phyloP scores from a whole-genome alignment of 2,329 filamentous ascomycete genomes.

The Calonectria multiphialidica region DNA sequence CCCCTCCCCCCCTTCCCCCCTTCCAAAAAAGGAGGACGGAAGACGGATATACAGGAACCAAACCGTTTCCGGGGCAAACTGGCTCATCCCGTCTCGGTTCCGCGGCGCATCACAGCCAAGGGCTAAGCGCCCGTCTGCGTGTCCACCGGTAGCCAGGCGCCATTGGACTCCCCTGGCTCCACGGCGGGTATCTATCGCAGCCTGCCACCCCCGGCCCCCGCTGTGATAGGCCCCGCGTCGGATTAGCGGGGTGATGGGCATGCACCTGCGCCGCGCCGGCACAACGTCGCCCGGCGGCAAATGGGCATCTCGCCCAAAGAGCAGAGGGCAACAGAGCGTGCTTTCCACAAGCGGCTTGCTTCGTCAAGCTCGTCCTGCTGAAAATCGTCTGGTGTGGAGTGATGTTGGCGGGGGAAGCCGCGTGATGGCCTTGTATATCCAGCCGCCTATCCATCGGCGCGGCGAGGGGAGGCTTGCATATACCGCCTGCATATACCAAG shows the following conservation, averaged over 20 bases:
- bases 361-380: neutral
- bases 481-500: neutral
- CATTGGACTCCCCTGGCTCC: neutral
- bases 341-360: neutral
- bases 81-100: neutral
- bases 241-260: neutral
- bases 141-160: neutral
- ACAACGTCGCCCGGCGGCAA: neutral
- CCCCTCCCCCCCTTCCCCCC: too few relatives aligned
- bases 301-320: neutral
- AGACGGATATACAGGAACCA: neutral
- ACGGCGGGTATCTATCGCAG: neutral
- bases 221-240: neutral
- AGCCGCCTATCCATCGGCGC: neutral
- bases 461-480: neutral
- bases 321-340: neutral
- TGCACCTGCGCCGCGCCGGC: neutral
- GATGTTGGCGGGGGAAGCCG: neutral
- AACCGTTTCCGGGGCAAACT: neutral
- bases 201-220: neutral
- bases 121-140: conserved; percentile 18
- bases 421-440: neutral
- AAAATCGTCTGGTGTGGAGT: neutral
- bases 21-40: too few relatives aligned
- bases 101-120: conserved; percentile 7